These are phyloP conservation scores for Persicaria tinctoria DNA, from an alignment of 148 eudicot genomes.

Conservation along the genomic window DNA sequence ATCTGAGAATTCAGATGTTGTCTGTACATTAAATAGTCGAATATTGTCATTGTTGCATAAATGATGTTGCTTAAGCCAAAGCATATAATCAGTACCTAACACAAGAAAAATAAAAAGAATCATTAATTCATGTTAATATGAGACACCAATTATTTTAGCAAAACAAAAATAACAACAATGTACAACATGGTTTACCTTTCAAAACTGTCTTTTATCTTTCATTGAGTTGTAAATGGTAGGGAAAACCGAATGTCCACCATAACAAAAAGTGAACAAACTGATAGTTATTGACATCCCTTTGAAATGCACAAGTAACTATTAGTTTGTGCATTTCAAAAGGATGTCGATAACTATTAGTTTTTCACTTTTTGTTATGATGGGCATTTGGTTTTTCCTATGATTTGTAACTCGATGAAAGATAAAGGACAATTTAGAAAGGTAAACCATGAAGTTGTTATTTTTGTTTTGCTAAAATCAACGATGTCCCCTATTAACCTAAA, in stretches of 20 bases:
- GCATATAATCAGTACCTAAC: slow-evolving; percentile 36
- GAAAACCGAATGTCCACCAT: slow-evolving; percentile 42
- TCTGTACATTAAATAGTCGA: slow-evolving; percentile 47
- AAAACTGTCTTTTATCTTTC: slow-evolving; percentile 29
- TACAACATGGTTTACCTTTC: slow-evolving; percentile 30
- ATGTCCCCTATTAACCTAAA: too few species aligned
- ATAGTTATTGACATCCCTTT: slow-evolving; percentile 36
- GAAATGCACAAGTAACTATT: slow-evolving; percentile 22
- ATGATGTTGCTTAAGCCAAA: slow-evolving; percentile 23
- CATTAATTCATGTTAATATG: too few species aligned
- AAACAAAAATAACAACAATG: slow-evolving; percentile 40
- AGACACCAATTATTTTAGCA: slow-evolving; percentile 19
- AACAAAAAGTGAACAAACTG: slow-evolving; percentile 43
- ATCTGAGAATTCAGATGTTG: slow-evolving; percentile 28
- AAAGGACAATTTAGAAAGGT: slow-evolving; percentile 34
- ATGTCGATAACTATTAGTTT: slow-evolving; percentile 42
- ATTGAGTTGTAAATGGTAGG: slow-evolving; percentile 42
- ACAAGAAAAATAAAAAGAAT: background rate
- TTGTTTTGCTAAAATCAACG: slow-evolving; percentile 31
- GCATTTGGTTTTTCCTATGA: slow-evolving; percentile 37
- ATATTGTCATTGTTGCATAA: slow-evolving; percentile 33
- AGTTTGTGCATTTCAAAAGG: slow-evolving; percentile 28
- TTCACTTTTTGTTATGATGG: slow-evolving; percentile 43
- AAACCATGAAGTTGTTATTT: slow-evolving; percentile 34
- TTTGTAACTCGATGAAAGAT: slow-evolving; percentile 37